Evolutionary conservation across 2,329 filamentous ascomycete species (phyloP), one percentile per base, ranked within the genome.

Genomic region (Cordyceps fumosorosea): DNA sequence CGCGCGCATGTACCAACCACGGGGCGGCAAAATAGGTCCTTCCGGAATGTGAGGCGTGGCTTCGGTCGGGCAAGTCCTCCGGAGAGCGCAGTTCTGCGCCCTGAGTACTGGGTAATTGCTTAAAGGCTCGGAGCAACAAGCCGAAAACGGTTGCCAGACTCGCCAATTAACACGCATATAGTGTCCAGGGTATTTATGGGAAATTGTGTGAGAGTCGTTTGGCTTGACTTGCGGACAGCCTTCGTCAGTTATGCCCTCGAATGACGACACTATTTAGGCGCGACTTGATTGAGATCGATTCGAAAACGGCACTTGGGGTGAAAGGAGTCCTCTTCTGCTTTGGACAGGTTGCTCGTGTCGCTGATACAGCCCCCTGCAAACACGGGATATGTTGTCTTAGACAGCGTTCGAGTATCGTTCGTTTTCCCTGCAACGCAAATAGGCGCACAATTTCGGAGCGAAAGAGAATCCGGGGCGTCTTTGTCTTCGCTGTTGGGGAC

Each of bases 71-170:
- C 18, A n/a, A 45, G 37, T 56, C 6, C 29, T n/a, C 3, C n/a
- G 14, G 32, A 51, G 56, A 58, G 56, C 45, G 56, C 56, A 58
- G 18, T 51, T 10, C 18, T 58, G 56, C 45, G 56, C 47, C 54
- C 32, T 24, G 55, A 16, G 18, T 34, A 18, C 37, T 18, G 34
- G 34, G 40, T n/a, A 44, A 20, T 18, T 26, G 18, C n/a, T 57
- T 29, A 37, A 37, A n/a, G 44, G 16, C 24, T 48, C 55, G 55
- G 44, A 40, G 44, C 14, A 50, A 22, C n/a, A 50, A 40, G 54
- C 56, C 56, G 56, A 42, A 58, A 58, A 51, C 47, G 47, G 45
- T 29, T 58, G 44, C 42, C 34, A n/a, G 42, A 34, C n/a, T 16
- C 5, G 10, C 32, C 40, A 4, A 45, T 56, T 20, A 24, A 32